Evolutionary conservation across 1,139 yeast genomes (phyloP).

Genomic region (Hansenula lynferdii): DNA sequence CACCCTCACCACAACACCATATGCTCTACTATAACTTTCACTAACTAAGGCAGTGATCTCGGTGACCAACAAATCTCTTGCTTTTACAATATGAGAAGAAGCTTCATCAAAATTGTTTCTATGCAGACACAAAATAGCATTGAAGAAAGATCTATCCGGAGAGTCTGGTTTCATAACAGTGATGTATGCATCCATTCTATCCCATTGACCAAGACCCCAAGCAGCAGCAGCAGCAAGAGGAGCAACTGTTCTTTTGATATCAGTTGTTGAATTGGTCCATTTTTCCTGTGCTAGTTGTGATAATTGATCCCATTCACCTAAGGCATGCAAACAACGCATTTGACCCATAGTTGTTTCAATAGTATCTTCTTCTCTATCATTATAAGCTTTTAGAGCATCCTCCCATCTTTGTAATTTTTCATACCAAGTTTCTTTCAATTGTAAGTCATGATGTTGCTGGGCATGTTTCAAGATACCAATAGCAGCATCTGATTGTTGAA

Average conservation of each 20-base stretch:
- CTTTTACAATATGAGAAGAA: constrained; percentile 67
- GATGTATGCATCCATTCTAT: constrained; percentile 87
- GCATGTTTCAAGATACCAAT: constrained; percentile 96
- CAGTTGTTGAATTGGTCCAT: constrained; percentile 74
- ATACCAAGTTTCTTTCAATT: constrained; percentile 95
- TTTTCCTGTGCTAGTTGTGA: constrained; percentile 82
- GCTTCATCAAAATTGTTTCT: constrained; percentile 85
- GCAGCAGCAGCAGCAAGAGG: constrained; percentile 99
- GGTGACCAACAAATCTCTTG: constrained; percentile 85
- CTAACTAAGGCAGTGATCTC: constrained; percentile 93
- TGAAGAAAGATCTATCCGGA: constrained; percentile 92
- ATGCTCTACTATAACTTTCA: constrained; percentile 95
- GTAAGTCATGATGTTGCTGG: constrained; percentile 87
- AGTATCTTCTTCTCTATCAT: constrained; percentile 54
- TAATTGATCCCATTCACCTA: constrained; percentile 96
- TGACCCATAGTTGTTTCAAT: constrained; percentile 92
- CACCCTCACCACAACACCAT: constrained; percentile 92
- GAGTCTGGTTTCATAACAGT: constrained; percentile 87
- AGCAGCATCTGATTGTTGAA: constrained; percentile 97
- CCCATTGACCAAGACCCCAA: constrained; percentile 99
- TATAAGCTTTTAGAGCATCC: constrained; percentile 89
- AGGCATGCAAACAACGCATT: constrained; percentile 95
- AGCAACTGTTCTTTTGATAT: constrained; percentile 77
- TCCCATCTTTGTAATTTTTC: constrained; percentile 98
- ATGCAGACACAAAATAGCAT: constrained; percentile 83